phyloP scores from a whole-genome alignment of 768 basidiomycete genomes.

The Podaxis sp. region DNA sequence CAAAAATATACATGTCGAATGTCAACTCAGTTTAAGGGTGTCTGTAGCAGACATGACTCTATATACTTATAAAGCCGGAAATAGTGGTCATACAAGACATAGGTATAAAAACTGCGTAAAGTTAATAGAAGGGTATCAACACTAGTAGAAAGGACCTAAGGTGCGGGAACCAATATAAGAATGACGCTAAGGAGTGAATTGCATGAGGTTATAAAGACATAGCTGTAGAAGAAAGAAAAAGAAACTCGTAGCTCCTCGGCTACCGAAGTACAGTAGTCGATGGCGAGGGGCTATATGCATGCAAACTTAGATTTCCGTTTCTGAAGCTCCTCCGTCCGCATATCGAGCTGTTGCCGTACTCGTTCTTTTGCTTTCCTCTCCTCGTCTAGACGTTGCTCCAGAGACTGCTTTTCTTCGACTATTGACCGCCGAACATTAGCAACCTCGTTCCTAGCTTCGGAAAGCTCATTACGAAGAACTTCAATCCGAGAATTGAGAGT shows the following conservation, averaged over 20 bases:
- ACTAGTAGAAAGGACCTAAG: slow-evolving; percentile 28
- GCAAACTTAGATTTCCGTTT: slow-evolving; percentile 91
- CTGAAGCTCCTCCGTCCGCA: slow-evolving; percentile 80
- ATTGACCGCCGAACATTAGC: slow-evolving; percentile 72
- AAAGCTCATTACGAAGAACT: slow-evolving; percentile 64
- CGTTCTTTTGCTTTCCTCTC: slow-evolving; percentile 89
- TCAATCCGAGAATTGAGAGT: slow-evolving; percentile 62
- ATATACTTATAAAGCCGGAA: slow-evolving; percentile 13
- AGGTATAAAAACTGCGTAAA: slow-evolving; percentile 26
- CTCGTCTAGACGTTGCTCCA: slow-evolving; percentile 80
- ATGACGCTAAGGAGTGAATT: slow-evolving; percentile 33
- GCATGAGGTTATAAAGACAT: slow-evolving; percentile 28
- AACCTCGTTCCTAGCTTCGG: slow-evolving; percentile 77
- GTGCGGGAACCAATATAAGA: slow-evolving; percentile 20
- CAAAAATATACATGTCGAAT: not conserved
- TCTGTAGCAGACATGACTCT: slow-evolving; percentile 22
- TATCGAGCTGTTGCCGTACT: slow-evolving; percentile 80
- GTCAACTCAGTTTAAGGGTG: slow-evolving; percentile 11
- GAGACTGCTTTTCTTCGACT: slow-evolving; percentile 84
- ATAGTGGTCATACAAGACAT: slow-evolving; percentile 18
- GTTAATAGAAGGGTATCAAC: slow-evolving; percentile 40
- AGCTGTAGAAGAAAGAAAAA: slow-evolving; percentile 18
- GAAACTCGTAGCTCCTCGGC: slow-evolving; percentile 16
- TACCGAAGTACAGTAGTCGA: slow-evolving; percentile 1
- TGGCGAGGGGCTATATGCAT: slow-evolving; percentile 55